phyloP scores from a whole-genome alignment of 768 basidiomycete genomes.

The Auriculariales sp. region DNA sequence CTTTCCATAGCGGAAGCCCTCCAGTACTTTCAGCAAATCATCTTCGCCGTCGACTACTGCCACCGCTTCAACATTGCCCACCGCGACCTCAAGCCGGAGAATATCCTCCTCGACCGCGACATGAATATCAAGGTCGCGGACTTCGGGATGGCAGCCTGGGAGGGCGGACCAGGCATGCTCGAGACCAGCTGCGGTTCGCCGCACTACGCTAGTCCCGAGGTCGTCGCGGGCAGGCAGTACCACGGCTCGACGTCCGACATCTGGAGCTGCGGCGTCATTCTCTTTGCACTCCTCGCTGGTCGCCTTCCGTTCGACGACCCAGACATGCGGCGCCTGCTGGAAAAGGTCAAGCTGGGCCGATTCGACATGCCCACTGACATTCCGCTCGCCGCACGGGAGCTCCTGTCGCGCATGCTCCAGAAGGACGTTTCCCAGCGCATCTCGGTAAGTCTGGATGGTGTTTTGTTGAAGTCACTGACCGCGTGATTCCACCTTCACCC shows the following conservation, averaged over 20 bases:
- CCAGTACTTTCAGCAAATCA: conserved; percentile 88
- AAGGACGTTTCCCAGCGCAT: conserved; percentile 72
- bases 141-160: conserved; percentile 97
- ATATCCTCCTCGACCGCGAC: conserved; percentile 77
- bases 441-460: conserved; percentile 39
- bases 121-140: conserved; percentile 91
- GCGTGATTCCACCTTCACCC: too few species aligned
- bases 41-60: conserved; percentile 90
- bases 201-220: conserved; percentile 94
- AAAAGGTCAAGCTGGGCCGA: conserved; percentile 76
- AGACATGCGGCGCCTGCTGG: conserved; percentile 58
- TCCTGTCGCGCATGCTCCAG: conserved; percentile 76
- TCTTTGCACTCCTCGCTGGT: conserved; percentile 81
- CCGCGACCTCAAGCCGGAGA: conserved; percentile 96
- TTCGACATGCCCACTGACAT: conserved; percentile 74
- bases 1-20: conserved; percentile 72
- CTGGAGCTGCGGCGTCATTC: conserved; percentile 93
- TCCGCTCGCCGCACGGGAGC: conserved; percentile 70
- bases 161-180: conserved; percentile 67
- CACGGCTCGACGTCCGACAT: conserved; percentile 84
- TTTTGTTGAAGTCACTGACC: not conserved
- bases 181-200: conserved; percentile 95
- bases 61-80: conserved; percentile 97
- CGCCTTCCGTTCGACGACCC: conserved; percentile 90
- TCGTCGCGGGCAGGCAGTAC: conserved; percentile 83